phyloP scores from a whole-genome alignment of 164 flowering plant species.

The Stephania japonica region DNA sequence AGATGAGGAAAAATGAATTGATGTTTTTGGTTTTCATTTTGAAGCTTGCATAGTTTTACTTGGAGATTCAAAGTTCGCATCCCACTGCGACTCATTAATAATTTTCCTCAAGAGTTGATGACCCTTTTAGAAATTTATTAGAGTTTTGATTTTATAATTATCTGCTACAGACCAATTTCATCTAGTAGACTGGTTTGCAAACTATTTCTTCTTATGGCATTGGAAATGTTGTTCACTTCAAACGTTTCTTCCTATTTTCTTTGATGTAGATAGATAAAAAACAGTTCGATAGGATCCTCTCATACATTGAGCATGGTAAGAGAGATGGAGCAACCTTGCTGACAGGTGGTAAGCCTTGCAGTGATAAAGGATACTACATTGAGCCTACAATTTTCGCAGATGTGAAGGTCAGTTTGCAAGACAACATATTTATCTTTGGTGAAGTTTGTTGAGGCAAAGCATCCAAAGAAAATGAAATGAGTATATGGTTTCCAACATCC shows the following conservation, averaged over 20 bases:
- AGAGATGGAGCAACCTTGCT: conserved; percentile 61
- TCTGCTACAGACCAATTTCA: too few relatives aligned
- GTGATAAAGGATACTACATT: conserved; percentile 51
- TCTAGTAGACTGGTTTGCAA: too few relatives aligned
- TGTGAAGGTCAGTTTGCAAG: conserved; percentile 35
- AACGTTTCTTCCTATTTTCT: background rate
- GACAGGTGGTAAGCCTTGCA: conserved; percentile 35
- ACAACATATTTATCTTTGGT: too few relatives aligned
- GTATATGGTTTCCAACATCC: background rate
- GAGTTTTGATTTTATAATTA: too few relatives aligned
- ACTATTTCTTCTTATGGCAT: too few relatives aligned
- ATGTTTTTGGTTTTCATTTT: background rate
- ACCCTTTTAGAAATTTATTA: too few relatives aligned
- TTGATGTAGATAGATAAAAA: conserved; percentile 35
- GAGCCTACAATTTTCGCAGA: conserved; percentile 62
- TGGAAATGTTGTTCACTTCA: too few relatives aligned
- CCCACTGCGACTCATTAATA: background rate
- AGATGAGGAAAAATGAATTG: background rate
- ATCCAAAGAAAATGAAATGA: background rate
- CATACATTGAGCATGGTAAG: conserved; percentile 54
- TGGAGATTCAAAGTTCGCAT: background rate
- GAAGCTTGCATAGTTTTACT: background rate
- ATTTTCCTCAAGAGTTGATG: background rate
- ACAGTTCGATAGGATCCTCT: conserved; percentile 43
- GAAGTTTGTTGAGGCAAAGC: too few relatives aligned